These are phyloP conservation scores for Lavandula angustifolia DNA, from an alignment of 257 asterid species.

Conservation along the genomic window DNA sequence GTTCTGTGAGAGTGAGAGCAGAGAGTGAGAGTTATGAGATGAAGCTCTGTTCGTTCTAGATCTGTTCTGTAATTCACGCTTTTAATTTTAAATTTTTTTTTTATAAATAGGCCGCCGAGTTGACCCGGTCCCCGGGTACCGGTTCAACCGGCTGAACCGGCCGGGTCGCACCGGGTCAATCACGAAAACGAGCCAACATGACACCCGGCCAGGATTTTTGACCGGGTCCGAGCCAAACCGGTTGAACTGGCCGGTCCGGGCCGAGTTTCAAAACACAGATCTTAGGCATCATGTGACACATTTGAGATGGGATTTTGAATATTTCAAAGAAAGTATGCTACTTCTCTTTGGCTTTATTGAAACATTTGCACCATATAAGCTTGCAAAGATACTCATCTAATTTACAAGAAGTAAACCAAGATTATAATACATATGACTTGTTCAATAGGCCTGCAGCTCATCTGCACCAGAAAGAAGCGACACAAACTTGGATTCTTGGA, in stretches of 20 bases:
- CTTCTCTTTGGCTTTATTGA: slow-evolving; percentile 15
- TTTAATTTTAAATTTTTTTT: too few species aligned
- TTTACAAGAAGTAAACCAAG: slow-evolving; percentile 9
- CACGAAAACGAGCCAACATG: too few species aligned
- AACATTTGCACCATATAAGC: not conserved
- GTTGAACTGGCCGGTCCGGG: too few species aligned
- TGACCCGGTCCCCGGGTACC: too few species aligned
- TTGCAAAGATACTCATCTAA: not conserved
- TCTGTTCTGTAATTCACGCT: not conserved
- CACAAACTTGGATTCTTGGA: slow-evolving; percentile 39
- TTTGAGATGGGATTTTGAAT: not conserved
- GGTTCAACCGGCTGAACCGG: too few species aligned
- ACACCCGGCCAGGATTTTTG: too few species aligned
- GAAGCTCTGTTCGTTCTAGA: slow-evolving; percentile 27
- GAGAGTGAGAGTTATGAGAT: too few species aligned
- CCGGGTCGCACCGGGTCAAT: too few species aligned
- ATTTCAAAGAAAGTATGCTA: not conserved
- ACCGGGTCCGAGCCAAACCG: too few species aligned
- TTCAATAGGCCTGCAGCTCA: slow-evolving; percentile 26
- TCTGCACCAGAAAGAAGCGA: slow-evolving; percentile 59
- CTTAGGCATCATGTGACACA: not conserved
- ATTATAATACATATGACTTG: not conserved
- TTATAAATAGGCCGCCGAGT: too few species aligned
- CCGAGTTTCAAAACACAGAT: too few species aligned
- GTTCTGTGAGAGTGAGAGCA: too few species aligned